Evolutionary conservation across 148 eudicot species (phyloP).

Genomic region (Persicaria tinctoria): DNA sequence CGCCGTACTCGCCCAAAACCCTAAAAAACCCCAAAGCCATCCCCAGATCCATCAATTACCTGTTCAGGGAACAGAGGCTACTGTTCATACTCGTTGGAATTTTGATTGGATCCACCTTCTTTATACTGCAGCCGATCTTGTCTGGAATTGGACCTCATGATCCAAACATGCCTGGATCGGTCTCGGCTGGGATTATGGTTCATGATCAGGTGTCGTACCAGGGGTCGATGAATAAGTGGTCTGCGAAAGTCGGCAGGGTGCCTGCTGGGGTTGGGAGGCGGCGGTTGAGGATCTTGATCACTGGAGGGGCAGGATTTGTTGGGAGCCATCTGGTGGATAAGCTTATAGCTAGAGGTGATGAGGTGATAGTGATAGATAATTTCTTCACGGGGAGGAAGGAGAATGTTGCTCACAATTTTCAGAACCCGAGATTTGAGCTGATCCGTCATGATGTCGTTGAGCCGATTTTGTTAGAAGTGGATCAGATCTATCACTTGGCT

Average conservation of each 20-base stretch:
- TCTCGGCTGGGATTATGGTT: neutral
- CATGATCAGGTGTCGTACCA: slow-evolving; percentile 11
- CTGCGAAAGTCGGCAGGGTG: slow-evolving; percentile 40
- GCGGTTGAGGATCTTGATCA: slow-evolving; percentile 79
- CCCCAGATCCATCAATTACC: slow-evolving; percentile 53
- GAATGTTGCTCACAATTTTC: slow-evolving; percentile 80
- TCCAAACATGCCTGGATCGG: slow-evolving; percentile 25
- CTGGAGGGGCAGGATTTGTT: slow-evolving; percentile 90
- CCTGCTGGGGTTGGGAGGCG: slow-evolving; percentile 67
- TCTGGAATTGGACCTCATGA: slow-evolving; percentile 20
- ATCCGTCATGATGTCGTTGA: slow-evolving; percentile 96
- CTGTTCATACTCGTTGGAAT: slow-evolving; percentile 66
- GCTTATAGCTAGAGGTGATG: slow-evolving; percentile 67
- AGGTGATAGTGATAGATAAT: slow-evolving; percentile 88
- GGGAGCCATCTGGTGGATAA: slow-evolving; percentile 88
- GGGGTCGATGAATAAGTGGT: slow-evolving; percentile 15
- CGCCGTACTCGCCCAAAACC: slow-evolving; percentile 60
- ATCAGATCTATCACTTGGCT: slow-evolving; percentile 94
- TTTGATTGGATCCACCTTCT: slow-evolving; percentile 46
- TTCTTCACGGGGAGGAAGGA: slow-evolving; percentile 88
- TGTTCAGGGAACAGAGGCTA: slow-evolving; percentile 74
- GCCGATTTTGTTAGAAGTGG: slow-evolving; percentile 77
- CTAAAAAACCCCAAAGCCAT: slow-evolving; percentile 51
- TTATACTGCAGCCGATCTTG: slow-evolving; percentile 32
- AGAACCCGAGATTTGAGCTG: slow-evolving; percentile 86